Evolutionary conservation across 192 early-diverging fungal species (phyloP).

Genomic region (Coemansia sp.): DNA sequence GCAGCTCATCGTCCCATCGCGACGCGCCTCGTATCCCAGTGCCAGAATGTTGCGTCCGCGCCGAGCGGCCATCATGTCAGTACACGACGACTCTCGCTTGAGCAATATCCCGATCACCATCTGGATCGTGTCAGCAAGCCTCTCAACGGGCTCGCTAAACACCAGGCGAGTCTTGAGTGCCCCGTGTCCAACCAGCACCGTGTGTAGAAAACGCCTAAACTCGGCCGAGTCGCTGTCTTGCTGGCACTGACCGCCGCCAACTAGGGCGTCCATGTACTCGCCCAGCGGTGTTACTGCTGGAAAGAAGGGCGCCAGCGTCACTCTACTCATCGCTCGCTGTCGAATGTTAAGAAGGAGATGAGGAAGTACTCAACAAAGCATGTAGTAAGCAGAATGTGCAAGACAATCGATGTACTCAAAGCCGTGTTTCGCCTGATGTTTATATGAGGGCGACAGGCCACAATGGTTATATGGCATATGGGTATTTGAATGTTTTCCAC

Average conservation of each 20-base stretch:
- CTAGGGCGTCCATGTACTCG: slow-evolving; percentile 38
- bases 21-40: slow-evolving; percentile 25
- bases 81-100: not conserved
- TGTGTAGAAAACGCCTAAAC: slow-evolving; percentile 29
- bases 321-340: slow-evolving; percentile 6
- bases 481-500: too few species aligned
- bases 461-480: too few species aligned
- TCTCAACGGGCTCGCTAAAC: slow-evolving; percentile 33
- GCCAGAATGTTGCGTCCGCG: slow-evolving; percentile 32
- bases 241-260: slow-evolving; percentile 16
- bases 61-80: not conserved
- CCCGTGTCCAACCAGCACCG: slow-evolving; percentile 38
- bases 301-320: slow-evolving; percentile 1
- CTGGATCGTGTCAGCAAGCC: slow-evolving; percentile 30
- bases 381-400: too few species aligned
- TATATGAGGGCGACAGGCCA: too few species aligned
- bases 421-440: too few species aligned
- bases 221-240: slow-evolving; percentile 6
- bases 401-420: not conserved
- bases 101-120: slow-evolving; percentile 29
- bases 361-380: too few species aligned
- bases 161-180: slow-evolving; percentile 1
- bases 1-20: slow-evolving; percentile 29
- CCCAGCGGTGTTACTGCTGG: slow-evolving; percentile 25
- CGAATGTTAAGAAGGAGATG: not conserved